phyloP scores from a whole-genome alignment of 169 alveolate genomes.

The Plasmodium reichenowi region DNA sequence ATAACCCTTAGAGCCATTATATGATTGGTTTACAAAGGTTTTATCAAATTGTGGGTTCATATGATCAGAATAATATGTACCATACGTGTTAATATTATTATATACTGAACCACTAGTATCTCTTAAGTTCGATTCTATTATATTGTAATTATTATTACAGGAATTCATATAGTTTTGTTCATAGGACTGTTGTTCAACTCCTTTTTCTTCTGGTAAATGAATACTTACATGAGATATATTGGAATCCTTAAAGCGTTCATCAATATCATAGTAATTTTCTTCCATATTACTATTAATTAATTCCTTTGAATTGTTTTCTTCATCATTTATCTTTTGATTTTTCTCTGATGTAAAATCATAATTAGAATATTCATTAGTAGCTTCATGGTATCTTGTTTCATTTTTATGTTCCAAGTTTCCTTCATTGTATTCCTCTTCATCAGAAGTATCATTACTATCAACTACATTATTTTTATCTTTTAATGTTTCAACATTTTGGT shows the following conservation, averaged over 20 bases:
- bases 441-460: constrained; percentile 7
- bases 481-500: neutral
- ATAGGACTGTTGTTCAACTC: neutral
- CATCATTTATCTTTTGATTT: neutral
- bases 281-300: constrained; percentile 4
- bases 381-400: constrained; percentile 55
- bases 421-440: constrained; percentile 10
- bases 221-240: constrained; percentile 40
- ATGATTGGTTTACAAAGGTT: constrained; percentile 25
- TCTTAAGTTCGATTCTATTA: neutral
- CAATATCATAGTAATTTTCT: constrained; percentile 31
- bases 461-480: neutral
- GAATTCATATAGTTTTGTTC: constrained; percentile 15
- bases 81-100: neutral
- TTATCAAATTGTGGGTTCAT: constrained; percentile 13
- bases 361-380: constrained; percentile 36
- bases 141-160: constrained; percentile 3
- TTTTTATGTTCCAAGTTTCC: constrained; percentile 19
- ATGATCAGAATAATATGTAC: constrained; percentile 17
- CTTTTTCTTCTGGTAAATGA: constrained; percentile 38
- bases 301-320: constrained; percentile 3
- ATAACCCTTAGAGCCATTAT: constrained; percentile 1
- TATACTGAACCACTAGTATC: constrained; percentile 6
- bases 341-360: constrained; percentile 8
- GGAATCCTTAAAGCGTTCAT: constrained; percentile 8